phyloP scores from a whole-genome alignment of 192 early-diverging fungal species.

The Coemansia sp. region DNA sequence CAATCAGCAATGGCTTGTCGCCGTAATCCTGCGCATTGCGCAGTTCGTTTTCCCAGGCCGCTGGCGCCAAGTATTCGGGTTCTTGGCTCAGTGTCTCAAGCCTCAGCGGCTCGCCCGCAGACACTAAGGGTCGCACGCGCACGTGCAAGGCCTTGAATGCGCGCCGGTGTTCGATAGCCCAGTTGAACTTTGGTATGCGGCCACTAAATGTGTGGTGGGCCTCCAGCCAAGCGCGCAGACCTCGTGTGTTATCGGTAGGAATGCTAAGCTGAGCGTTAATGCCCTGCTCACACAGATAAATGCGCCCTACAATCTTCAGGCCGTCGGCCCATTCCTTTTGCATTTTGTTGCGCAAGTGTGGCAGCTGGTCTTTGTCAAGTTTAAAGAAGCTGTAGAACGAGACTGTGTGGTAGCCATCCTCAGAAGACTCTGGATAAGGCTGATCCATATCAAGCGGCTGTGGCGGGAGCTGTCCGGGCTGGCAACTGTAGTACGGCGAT shows the following conservation, averaged over 20 bases:
- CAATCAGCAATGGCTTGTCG: conserved; percentile 54
- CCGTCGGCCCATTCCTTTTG: conserved; percentile 29
- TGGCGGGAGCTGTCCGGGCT: not conserved
- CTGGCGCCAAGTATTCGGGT: conserved; percentile 64
- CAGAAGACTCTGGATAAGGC: conserved; percentile 25
- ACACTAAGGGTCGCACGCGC: conserved; percentile 60
- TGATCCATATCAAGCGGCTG: conserved; percentile 33
- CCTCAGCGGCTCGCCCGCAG: conserved; percentile 51
- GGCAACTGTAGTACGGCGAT: conserved; percentile 18
- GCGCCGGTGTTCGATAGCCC: conserved; percentile 57
- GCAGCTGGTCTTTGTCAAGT: not conserved
- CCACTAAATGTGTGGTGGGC: conserved; percentile 26
- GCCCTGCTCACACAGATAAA: conserved; percentile 69
- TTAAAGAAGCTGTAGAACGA: conserved; percentile 49
- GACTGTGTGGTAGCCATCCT: conserved; percentile 33
- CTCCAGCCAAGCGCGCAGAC: conserved; percentile 56
- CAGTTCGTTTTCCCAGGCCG: conserved; percentile 62
- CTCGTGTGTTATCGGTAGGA: conserved; percentile 49
- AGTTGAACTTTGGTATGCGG: conserved; percentile 54
- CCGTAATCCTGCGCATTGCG: not conserved
- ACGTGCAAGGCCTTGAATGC: conserved; percentile 68
- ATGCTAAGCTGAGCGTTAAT: conserved; percentile 79
- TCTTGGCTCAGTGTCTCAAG: conserved; percentile 57
- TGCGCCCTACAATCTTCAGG: conserved; percentile 63
- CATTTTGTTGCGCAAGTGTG: conserved; percentile 16